Percentiles rank a stretch among this genome's conserved stretches.
phyloP scores from a whole-genome alignment of 192 early-diverging fungal species.

The Podila clonocystis region DNA sequence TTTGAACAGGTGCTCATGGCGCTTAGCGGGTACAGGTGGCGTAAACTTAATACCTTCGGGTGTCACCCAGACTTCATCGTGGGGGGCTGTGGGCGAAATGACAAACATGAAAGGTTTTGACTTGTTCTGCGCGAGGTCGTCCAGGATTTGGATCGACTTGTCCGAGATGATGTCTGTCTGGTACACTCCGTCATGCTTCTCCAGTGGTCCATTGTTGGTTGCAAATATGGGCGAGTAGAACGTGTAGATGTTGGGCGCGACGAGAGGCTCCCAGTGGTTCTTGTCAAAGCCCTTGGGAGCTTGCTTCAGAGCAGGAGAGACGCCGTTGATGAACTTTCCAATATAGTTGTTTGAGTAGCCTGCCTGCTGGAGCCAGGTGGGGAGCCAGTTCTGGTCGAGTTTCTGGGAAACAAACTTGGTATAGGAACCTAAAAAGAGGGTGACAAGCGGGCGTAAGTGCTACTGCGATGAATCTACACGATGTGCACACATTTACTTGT shows the following conservation, averaged over 20 bases:
- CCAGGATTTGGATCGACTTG: constrained; percentile 59
- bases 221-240: constrained; percentile 67
- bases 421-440: constrained; percentile 28
- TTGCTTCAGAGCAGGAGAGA: constrained; percentile 33
- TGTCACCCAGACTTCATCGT: constrained; percentile 60
- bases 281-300: constrained; percentile 55
- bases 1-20: constrained; percentile 65
- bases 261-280: constrained; percentile 54
- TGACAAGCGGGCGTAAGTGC: no score
- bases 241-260: constrained; percentile 68
- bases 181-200: constrained; percentile 57
- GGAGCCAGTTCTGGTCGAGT: constrained; percentile 42
- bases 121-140: constrained; percentile 52
- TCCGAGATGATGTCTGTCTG: constrained; percentile 65
- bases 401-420: constrained; percentile 46
- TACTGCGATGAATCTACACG: no score
- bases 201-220: constrained; percentile 61
- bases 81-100: constrained; percentile 70
- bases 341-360: constrained; percentile 74
- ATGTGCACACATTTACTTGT: no score
- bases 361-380: constrained; percentile 39
- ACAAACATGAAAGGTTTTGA: constrained; percentile 55
- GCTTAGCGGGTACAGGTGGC: constrained; percentile 66
- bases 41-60: constrained; percentile 39
- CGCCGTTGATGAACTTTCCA: constrained; percentile 75